phyloP scores from a whole-genome alignment of 768 basidiomycete genomes.

The Leucocoprinus sp. region DNA sequence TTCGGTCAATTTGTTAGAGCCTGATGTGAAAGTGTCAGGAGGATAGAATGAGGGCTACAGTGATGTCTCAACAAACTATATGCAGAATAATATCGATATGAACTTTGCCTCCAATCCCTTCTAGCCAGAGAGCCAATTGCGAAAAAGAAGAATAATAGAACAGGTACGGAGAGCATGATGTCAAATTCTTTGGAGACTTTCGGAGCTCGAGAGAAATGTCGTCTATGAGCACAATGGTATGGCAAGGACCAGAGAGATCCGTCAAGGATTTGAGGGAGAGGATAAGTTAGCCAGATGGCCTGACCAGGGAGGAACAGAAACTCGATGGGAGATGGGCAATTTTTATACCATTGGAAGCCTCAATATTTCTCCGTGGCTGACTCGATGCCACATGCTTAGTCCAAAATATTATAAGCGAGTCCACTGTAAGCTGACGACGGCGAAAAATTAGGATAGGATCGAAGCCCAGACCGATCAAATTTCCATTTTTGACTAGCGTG shows the following conservation, averaged over 20 bases:
- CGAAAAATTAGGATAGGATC: not conserved
- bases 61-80: not conserved
- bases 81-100: not conserved
- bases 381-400: not conserved
- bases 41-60: not conserved
- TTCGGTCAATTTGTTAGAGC: not conserved
- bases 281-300: slow-evolving; percentile 4
- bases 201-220: slow-evolving; percentile 2
- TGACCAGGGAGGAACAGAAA: slow-evolving; percentile 1
- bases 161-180: not conserved
- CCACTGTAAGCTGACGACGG: not conserved
- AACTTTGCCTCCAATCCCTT: not conserved
- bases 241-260: slow-evolving; percentile 1
- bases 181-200: not conserved
- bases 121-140: not conserved
- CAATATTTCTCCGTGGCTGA: not conserved
- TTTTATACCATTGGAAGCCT: not conserved
- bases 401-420: not conserved
- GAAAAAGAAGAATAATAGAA: not conserved
- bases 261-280: slow-evolving; percentile 4
- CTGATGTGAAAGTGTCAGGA: not conserved
- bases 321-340: not conserved
- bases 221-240: not conserved
- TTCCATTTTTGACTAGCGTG: too few species aligned
- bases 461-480: not conserved